Conservation (phyloP, 768 basidiomycete genomes). For the Suillus tomentosus region DNA sequence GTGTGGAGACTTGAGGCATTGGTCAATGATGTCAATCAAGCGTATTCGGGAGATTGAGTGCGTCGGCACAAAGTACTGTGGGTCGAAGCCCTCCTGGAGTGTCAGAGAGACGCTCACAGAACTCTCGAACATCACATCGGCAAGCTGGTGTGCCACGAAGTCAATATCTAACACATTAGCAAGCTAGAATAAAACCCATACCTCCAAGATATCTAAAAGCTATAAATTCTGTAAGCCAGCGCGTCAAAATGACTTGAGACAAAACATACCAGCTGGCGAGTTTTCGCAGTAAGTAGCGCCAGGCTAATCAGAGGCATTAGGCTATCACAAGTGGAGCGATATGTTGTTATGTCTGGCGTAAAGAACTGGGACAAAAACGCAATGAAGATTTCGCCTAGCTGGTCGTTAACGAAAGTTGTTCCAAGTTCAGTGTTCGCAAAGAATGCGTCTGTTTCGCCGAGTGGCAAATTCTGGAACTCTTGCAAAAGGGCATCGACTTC, state of each 20-base stretch:
- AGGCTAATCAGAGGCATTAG: not conserved
- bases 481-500: not conserved
- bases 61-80: not conserved
- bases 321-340: not conserved
- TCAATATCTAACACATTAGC: not conserved
- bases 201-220: constrained; percentile 1
- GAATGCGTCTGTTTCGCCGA: not conserved
- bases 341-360: not conserved
- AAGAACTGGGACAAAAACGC: not conserved
- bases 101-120: not conserved
- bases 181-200: not conserved
- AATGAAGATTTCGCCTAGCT: not conserved
- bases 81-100: not conserved
- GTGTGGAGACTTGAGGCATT: not conserved
- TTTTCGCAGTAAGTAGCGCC: not conserved
- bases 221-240: not conserved
- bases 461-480: not conserved
- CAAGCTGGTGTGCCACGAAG: not conserved
- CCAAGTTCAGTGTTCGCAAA: not conserved
- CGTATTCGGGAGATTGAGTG: not conserved
- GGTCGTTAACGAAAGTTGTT: not conserved
- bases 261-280: not conserved
- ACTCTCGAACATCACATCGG: not conserved
- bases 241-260: not conserved
- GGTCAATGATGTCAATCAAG: not conserved